These are phyloP conservation scores for Escallonia herrerae DNA, from an alignment of 129 eudicot genomes.

Conservation along the genomic window DNA sequence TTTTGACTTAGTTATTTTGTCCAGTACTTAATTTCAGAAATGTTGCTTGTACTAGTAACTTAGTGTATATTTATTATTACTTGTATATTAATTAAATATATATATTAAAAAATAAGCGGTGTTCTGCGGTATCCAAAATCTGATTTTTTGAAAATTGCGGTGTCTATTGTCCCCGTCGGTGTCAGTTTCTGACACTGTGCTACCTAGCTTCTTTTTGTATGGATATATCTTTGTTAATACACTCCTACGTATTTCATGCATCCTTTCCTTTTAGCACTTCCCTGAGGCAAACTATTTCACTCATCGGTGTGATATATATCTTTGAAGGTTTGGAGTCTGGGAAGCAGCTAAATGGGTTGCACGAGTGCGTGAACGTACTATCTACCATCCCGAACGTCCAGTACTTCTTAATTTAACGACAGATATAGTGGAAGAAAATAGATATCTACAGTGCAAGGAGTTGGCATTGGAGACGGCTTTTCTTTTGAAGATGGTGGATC, in stretches of 20 bases:
- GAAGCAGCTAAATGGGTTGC: conserved; percentile 99
- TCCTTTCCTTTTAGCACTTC: no score
- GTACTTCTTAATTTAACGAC: conserved; percentile 57
- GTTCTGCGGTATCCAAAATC: no score
- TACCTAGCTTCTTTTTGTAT: no score
- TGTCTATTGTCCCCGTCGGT: no score
- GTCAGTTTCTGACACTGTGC: neutral
- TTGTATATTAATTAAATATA: no score
- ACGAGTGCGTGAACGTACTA: conserved; percentile 63
- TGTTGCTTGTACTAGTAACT: no score
- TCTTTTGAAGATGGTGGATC: conserved; percentile 63
- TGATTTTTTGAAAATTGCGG: no score
- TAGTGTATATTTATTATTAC: no score
- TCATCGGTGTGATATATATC: neutral
- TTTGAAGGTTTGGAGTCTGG: conserved; percentile 90
- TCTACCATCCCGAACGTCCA: conserved; percentile 69
- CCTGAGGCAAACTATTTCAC: neutral
- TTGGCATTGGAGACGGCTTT: conserved; percentile 85
- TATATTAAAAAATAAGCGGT: no score
- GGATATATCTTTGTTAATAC: neutral
- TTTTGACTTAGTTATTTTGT: no score
- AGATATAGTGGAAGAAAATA: conserved; percentile 76
- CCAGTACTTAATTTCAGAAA: no score
- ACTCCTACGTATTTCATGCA: neutral
- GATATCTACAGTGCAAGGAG: conserved; percentile 73